phyloP scores from a whole-genome alignment of 495 filamentous ascomycete genomes.

The Chaetomium tenue region DNA sequence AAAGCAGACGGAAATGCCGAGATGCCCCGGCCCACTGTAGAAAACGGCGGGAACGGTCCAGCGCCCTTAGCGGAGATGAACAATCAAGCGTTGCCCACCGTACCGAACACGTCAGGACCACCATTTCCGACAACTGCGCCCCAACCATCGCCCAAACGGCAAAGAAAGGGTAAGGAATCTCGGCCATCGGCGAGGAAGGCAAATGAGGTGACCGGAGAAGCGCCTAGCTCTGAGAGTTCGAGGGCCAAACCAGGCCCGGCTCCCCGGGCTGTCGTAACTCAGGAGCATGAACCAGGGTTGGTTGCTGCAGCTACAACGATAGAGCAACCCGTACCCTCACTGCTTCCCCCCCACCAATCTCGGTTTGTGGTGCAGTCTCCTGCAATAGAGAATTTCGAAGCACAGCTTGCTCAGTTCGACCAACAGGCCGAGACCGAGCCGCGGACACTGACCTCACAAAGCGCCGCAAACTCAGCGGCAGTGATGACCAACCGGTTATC shows the following conservation, averaged over 20 bases:
- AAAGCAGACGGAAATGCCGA: constrained; percentile 22
- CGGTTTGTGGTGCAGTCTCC: constrained; percentile 37
- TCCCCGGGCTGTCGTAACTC: not conserved
- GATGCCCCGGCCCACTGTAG: not conserved
- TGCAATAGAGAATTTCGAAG: constrained; percentile 36
- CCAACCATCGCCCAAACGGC: constrained; percentile 30
- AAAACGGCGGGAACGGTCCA: not conserved
- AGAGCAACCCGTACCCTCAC: constrained; percentile 24
- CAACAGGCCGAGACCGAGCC: constrained; percentile 30
- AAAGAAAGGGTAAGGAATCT: constrained; percentile 28
- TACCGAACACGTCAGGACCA: constrained; percentile 2
- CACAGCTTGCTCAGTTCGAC: constrained; percentile 36
- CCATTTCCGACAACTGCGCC: constrained; percentile 1
- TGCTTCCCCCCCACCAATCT: constrained; percentile 27
- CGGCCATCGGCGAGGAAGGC: constrained; percentile 18
- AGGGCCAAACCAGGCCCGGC: not conserved
- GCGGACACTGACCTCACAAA: constrained; percentile 17
- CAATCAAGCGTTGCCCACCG: constrained; percentile 13
- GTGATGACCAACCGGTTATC: constrained; percentile 25
- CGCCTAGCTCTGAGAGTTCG: constrained; percentile 3
- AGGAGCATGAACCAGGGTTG: constrained; percentile 13
- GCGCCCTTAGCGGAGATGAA: constrained; percentile 15
- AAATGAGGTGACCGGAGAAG: not conserved
- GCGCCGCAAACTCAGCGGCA: constrained; percentile 21
- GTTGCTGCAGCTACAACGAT: constrained; percentile 6